Evolutionary conservation across 2,329 filamentous ascomycete genomes (phyloP).

Genomic region (Fusarium tjaetaba): DNA sequence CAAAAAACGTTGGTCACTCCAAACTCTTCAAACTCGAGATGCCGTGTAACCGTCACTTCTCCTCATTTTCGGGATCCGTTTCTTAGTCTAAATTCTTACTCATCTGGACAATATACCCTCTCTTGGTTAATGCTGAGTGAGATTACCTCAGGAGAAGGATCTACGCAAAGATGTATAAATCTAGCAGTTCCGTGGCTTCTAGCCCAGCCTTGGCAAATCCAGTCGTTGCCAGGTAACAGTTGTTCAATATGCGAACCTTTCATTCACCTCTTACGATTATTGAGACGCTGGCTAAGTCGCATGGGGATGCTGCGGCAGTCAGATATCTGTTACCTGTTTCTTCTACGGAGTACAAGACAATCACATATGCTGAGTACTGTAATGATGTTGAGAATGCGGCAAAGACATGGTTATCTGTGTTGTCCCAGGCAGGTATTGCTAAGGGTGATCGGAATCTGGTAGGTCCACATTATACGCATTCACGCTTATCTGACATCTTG

Average conservation of each 20-base stretch:
- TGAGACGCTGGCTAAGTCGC: neutral
- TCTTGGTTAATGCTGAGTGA: neutral
- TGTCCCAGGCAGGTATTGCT: neutral
- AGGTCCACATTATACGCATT: accelerated
- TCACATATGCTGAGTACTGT: neutral
- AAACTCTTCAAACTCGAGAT: neutral
- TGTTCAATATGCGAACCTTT: neutral
- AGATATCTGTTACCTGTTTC: neutral
- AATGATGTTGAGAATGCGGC: neutral
- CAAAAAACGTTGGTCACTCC: accelerated
- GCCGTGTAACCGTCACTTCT: neutral
- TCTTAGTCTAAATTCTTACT: neutral
- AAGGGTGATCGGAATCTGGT: slow-evolving; percentile 8
- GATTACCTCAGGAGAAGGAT: neutral
- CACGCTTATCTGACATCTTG: accelerated
- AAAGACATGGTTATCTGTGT: neutral
- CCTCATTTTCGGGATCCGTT: neutral
- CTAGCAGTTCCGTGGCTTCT: accelerated
- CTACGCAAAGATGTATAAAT: neutral
- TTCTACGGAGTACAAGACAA: accelerated
- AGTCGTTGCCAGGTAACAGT: accelerated
- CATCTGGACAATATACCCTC: neutral
- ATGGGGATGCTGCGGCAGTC: neutral
- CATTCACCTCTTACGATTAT: slow-evolving; percentile 2
- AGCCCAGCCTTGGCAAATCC: no score